phyloP scores from a whole-genome alignment of 2,329 filamentous ascomycete genomes.

The Pseudogymnoascus sp. region DNA sequence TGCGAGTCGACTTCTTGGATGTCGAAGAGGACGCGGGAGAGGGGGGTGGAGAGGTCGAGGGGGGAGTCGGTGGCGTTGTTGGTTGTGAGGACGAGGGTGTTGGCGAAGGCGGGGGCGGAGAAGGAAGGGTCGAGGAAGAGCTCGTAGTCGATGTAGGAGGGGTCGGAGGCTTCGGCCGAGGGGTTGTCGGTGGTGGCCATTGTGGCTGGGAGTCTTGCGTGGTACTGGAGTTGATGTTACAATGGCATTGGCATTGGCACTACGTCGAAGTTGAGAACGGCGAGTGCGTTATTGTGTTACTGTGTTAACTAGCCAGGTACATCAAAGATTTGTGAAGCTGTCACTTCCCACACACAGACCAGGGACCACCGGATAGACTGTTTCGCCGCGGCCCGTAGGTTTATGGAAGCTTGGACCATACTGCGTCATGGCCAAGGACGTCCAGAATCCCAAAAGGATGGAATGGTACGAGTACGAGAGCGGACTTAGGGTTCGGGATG shows the following conservation, averaged over 20 bases:
- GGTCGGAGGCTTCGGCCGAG: constrained; percentile 41
- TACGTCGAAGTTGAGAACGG: neutral
- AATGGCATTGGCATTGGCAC: neutral
- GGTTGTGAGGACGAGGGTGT: constrained; percentile 76
- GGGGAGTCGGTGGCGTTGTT: constrained; percentile 88
- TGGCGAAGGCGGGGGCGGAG: constrained; percentile 74
- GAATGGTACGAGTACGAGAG: neutral
- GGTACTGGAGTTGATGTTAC: neutral
- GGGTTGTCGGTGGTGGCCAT: neutral
- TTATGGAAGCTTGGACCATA: neutral
- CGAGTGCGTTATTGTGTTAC: neutral
- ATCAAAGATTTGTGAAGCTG: neutral
- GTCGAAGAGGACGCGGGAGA: constrained; percentile 91
- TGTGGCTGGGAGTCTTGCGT: neutral
- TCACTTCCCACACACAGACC: neutral
- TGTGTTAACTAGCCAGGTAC: neutral
- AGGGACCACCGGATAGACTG: neutral
- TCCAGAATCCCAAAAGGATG: neutral
- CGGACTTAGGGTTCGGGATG: neutral
- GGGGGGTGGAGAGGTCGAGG: constrained; percentile 85
- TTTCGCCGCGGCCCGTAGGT: neutral
- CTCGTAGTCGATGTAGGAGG: constrained; percentile 94
- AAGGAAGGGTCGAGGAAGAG: constrained; percentile 79
- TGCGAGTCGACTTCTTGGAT: constrained; percentile 95
- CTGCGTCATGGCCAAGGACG: neutral